Conservation (phyloP, 176 grass and related monocot genomes). For the Eremochloa ophiuroides region DNA sequence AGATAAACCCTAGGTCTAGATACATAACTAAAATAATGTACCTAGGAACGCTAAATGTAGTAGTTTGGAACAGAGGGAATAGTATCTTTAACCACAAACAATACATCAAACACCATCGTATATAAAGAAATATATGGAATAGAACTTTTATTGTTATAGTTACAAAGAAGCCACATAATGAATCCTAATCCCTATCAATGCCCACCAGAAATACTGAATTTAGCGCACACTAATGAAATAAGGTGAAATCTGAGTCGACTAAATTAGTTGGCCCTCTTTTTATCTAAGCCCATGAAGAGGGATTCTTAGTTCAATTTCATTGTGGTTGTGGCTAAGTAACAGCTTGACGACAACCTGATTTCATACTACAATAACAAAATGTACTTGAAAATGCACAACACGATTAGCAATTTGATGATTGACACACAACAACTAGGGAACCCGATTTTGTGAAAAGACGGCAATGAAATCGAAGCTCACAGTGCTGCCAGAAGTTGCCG, state of each 20-base stretch:
- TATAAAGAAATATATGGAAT: neutral
- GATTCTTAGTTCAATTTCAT: neutral
- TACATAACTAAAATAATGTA: neutral
- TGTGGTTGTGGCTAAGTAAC: neutral
- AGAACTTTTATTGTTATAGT: neutral
- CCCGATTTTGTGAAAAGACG: neutral
- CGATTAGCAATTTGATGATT: neutral
- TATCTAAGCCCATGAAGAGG: neutral
- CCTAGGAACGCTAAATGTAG: neutral
- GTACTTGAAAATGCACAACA: neutral
- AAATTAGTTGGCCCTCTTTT: neutral
- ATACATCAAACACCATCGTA: neutral
- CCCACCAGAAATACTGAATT: neutral
- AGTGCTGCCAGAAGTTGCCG: constrained; percentile 92
- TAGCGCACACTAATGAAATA: neutral
- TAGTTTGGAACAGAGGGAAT: neutral
- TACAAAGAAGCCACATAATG: neutral
- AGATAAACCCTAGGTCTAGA: neutral
- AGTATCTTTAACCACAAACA: neutral
- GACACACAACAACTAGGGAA: neutral
- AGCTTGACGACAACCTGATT: neutral
- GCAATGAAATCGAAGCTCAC: constrained; percentile 39
- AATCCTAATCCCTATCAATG: neutral
- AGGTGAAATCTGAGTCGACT: neutral
- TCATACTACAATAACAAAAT: neutral